phyloP scores from a whole-genome alignment of 352 stramenopile genomes.

The Albugo laibachii region DNA sequence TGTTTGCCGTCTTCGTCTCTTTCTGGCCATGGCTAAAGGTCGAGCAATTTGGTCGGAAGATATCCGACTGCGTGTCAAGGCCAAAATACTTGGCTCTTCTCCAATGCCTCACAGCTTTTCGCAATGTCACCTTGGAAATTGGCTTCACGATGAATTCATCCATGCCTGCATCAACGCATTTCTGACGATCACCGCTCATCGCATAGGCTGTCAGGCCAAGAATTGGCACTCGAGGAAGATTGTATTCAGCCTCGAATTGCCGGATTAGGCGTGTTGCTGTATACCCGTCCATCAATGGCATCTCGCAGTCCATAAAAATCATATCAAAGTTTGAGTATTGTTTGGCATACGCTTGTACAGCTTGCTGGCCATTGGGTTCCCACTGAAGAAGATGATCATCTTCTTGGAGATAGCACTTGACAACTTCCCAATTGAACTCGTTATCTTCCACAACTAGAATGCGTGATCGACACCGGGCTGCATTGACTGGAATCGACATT shows the following conservation, averaged over 20 bases:
- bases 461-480: slow-evolving; percentile 26
- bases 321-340: slow-evolving; percentile 31
- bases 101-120: slow-evolving; percentile 44
- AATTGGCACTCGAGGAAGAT: slow-evolving; percentile 37
- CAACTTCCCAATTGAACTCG: slow-evolving; percentile 63
- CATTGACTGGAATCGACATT: slow-evolving; percentile 13
- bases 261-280: slow-evolving; percentile 37
- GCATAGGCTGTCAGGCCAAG: slow-evolving; percentile 45
- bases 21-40: neutral
- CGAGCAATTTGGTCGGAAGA: neutral
- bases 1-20: neutral
- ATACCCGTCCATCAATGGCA: slow-evolving; percentile 68
- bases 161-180: slow-evolving; percentile 43
- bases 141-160: slow-evolving; percentile 68
- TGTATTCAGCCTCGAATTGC: slow-evolving; percentile 37
- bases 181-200: slow-evolving; percentile 57
- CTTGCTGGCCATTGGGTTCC: slow-evolving; percentile 47
- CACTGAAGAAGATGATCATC: slow-evolving; percentile 45
- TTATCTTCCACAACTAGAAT: slow-evolving; percentile 64
- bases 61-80: slow-evolving; percentile 9
- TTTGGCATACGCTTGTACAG: slow-evolving; percentile 33
- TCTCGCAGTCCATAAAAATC: slow-evolving; percentile 70
- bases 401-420: slow-evolving; percentile 57
- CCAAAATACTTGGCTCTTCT: slow-evolving; percentile 33
- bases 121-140: slow-evolving; percentile 41